These are phyloP conservation scores for Lomentospora prolificans DNA, from an alignment of 2,329 filamentous ascomycete genomes.

Conservation along the genomic window DNA sequence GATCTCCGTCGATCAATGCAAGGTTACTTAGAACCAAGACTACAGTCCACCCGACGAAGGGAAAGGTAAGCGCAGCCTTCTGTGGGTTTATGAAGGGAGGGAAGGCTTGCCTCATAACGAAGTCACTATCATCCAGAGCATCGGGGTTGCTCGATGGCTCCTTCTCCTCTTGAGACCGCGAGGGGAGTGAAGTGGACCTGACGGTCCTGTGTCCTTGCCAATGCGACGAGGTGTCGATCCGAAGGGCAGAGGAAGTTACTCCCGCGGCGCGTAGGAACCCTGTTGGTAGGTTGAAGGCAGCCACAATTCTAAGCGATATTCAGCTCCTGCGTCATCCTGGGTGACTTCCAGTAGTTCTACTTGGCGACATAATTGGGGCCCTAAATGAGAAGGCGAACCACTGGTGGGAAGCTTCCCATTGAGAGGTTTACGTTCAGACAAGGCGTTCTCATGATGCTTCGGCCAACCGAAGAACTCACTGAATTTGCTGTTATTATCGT, in stretches of 20 bases:
- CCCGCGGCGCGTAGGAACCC: not conserved
- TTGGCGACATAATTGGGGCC: too few relatives aligned
- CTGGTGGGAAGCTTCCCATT: not conserved
- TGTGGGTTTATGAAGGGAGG: too few relatives aligned
- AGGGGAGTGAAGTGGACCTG: too few relatives aligned
- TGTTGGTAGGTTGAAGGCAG: not conserved
- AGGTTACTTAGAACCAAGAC: not conserved
- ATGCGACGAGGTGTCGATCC: not conserved
- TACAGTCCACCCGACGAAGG: not conserved
- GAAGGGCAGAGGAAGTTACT: not conserved
- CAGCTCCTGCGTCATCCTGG: not conserved
- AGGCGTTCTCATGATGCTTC: not conserved
- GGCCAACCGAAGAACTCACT: not conserved
- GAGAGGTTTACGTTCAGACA: not conserved
- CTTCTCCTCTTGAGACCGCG: too few relatives aligned
- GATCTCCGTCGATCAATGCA: not conserved
- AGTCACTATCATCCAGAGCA: too few relatives aligned
- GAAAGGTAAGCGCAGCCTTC: not conserved
- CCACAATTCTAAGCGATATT: not conserved
- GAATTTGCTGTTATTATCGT: not conserved
- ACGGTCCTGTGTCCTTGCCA: too few relatives aligned
- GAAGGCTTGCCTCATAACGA: too few relatives aligned
- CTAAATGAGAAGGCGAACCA: not conserved
- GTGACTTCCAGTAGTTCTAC: too few relatives aligned
- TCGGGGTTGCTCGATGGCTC: too few relatives aligned